Evolutionary conservation across 2,329 filamentous ascomycete genomes (phyloP).

Genomic region (Ceratocystis colombiana): DNA sequence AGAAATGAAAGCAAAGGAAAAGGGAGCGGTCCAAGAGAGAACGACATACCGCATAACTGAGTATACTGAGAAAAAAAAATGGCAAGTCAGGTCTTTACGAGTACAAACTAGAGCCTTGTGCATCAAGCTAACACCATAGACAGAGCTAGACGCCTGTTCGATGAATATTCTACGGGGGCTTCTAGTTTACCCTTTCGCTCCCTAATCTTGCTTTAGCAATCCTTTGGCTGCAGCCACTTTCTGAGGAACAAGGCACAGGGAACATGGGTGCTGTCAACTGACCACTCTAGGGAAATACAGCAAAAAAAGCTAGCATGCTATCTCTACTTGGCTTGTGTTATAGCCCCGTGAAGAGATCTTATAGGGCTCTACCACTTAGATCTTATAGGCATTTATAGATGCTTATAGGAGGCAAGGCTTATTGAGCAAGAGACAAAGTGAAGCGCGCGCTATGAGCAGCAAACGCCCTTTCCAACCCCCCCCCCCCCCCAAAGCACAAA

Average conservation of each 20-base stretch:
- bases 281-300: not conserved
- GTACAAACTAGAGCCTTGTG: too few species aligned
- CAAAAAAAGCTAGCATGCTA: not conserved
- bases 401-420: not conserved
- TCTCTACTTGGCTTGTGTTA: not conserved
- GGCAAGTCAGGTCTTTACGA: too few species aligned
- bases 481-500: too few species aligned
- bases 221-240: not conserved
- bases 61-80: too few species aligned
- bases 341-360: not conserved
- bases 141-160: too few species aligned
- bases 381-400: slow-evolving; percentile 11
- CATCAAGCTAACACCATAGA: too few species aligned
- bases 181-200: not conserved
- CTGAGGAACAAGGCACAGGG: not conserved
- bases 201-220: not conserved
- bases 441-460: not conserved
- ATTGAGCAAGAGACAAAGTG: not conserved
- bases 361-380: slow-evolving; percentile 8
- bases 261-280: not conserved
- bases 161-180: too few species aligned
- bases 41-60: not conserved
- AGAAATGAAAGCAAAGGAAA: not conserved
- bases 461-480: not conserved
- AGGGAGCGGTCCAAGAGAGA: not conserved